phyloP scores from a whole-genome alignment of 1,139 yeast genomes.

The Spathaspora jeffriesii region DNA sequence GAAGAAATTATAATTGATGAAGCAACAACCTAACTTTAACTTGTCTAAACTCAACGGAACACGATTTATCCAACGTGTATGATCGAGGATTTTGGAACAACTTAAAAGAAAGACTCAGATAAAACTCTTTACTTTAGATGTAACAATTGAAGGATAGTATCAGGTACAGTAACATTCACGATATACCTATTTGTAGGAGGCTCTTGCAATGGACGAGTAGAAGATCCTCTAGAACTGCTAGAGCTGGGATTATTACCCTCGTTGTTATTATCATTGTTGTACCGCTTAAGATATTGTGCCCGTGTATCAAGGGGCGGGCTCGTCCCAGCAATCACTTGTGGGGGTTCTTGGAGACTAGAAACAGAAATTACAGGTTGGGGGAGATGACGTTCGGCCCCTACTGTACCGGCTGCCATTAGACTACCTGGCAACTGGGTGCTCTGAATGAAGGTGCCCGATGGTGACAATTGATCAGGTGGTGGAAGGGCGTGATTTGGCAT shows the following conservation, averaged over 20 bases:
- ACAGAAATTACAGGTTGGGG: too few species aligned
- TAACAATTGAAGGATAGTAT: background rate
- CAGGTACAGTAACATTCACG: background rate
- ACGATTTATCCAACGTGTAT: constrained; percentile 61
- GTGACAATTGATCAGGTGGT: too few species aligned
- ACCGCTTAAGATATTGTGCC: background rate
- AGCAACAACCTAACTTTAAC: constrained; percentile 16
- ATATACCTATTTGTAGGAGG: background rate
- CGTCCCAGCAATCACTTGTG: background rate
- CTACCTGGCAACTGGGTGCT: too few species aligned
- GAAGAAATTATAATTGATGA: constrained; percentile 18
- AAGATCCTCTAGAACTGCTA: background rate
- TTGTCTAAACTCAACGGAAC: constrained; percentile 35
- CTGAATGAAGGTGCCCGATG: too few species aligned
- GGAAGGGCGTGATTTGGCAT: too few species aligned
- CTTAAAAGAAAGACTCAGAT: constrained; percentile 24
- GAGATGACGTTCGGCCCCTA: too few species aligned
- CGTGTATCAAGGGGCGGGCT: background rate
- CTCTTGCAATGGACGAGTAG: background rate
- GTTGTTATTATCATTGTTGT: background rate
- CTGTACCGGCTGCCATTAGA: too few species aligned
- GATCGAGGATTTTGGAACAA: constrained; percentile 64
- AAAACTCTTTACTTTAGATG: background rate
- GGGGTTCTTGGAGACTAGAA: too few species aligned
- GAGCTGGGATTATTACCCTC: too few species aligned